A percentile compares a stretch with the other conserved stretches of the same genome.
Evolutionary conservation across 169 alveolate species (phyloP).

Genomic region (Prorocentrum cordatum): DNA sequence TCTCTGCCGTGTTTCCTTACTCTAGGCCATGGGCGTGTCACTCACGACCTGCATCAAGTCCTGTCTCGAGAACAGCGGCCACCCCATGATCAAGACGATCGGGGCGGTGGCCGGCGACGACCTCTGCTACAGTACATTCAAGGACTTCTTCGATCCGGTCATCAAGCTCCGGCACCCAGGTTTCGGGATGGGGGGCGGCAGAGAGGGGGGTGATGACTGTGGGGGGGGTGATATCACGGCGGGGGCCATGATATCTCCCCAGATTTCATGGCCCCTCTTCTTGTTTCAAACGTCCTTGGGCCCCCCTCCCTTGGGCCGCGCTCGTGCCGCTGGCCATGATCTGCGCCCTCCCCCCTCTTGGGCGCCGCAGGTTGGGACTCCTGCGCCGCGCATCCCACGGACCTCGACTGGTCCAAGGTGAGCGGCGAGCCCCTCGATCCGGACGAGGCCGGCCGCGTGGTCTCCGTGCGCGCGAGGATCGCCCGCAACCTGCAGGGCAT

Average conservation of each 20-base stretch:
- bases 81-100: constrained; percentile 61
- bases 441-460: background rate
- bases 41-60: constrained; percentile 59
- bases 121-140: constrained; percentile 20
- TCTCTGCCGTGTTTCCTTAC: too few species aligned
- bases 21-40: constrained; percentile 18
- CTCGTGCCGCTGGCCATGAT: background rate
- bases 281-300: background rate
- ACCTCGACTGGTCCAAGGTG: constrained; percentile 14
- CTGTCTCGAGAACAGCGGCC: constrained; percentile 68
- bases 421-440: constrained; percentile 14
- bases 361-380: background rate
- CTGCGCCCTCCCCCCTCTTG: background rate
- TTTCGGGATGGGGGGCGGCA: background rate
- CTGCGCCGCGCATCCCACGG: background rate
- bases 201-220: too few species aligned
- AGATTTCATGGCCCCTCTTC: background rate
- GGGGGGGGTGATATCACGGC: too few species aligned
- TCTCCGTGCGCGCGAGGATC: constrained; percentile 59
- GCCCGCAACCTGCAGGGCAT: constrained; percentile 52
- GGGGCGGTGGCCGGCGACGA: constrained; percentile 71
- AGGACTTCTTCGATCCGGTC: constrained; percentile 41
- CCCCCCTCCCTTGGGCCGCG: too few species aligned
- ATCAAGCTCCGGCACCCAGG: constrained; percentile 54
- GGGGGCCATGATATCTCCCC: too few species aligned